phyloP scores from a whole-genome alignment of 2,329 filamentous ascomycete genomes.

The Leptographium procerum region DNA sequence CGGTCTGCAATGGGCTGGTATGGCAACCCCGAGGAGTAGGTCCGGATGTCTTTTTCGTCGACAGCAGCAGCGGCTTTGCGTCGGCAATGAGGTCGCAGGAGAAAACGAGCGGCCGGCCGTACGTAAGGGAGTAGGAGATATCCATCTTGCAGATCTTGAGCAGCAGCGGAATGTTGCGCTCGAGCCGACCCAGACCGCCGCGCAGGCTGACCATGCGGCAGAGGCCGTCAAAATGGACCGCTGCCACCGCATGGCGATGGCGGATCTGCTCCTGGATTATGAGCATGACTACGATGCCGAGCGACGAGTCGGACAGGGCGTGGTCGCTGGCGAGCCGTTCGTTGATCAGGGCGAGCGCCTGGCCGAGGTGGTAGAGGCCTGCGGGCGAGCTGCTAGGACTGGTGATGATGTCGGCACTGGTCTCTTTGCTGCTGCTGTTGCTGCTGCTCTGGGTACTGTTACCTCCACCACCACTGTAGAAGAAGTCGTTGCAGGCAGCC shows the following conservation, averaged over 20 bases:
- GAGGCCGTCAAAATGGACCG: constrained; percentile 23
- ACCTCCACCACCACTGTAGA: too few relatives aligned
- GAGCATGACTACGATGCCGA: constrained; percentile 16
- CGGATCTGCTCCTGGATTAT: constrained; percentile 17
- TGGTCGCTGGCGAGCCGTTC: constrained; percentile 12
- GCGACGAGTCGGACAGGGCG: constrained; percentile 16
- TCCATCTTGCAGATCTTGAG: constrained; percentile 16
- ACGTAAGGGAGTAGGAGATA: constrained; percentile 6
- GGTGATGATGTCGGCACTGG: too few relatives aligned
- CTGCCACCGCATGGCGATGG: constrained; percentile 4
- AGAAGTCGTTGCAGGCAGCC: constrained; percentile 15
- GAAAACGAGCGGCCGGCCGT: constrained; percentile 5
- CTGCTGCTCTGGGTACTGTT: constrained; percentile 1
- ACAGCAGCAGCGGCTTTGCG: neutral
- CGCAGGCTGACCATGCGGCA: constrained; percentile 25
- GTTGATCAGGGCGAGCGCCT: constrained; percentile 14
- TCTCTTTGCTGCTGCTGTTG: neutral
- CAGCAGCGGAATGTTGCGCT: constrained; percentile 9
- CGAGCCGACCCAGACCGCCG: constrained; percentile 13
- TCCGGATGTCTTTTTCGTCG: neutral
- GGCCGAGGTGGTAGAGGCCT: constrained; percentile 15
- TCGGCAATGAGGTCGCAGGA: constrained; percentile 1
- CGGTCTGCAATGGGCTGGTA: neutral
- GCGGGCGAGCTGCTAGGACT: neutral
- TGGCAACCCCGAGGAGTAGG: neutral